A percentile compares a stretch with the other conserved stretches of the same genome.
These are phyloP conservation scores for Suillus americanus DNA, from an alignment of 768 basidiomycete genomes.

Conservation along the genomic window DNA sequence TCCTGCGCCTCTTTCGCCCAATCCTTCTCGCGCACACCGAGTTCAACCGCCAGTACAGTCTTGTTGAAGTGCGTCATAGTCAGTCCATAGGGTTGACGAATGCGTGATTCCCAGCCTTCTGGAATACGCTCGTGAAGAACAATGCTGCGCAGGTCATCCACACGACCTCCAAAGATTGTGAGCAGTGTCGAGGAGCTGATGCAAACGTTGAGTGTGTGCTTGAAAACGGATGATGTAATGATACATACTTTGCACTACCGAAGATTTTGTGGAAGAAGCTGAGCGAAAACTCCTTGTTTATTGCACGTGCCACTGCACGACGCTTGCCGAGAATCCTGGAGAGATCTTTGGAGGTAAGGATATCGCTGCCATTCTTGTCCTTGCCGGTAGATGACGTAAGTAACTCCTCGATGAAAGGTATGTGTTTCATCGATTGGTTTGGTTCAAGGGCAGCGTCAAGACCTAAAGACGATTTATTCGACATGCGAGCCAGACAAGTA, in stretches of 20 bases:
- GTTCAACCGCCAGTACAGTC: conserved; percentile 25
- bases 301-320: conserved; percentile 52
- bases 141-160: conserved; percentile 52
- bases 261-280: conserved; percentile 58
- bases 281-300: conserved; percentile 60
- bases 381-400: conserved; percentile 61
- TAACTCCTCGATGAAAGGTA: conserved; percentile 55
- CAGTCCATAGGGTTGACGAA: conserved; percentile 54
- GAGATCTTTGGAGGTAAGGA: conserved; percentile 60
- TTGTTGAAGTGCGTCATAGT: conserved; percentile 60
- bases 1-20: conserved; percentile 13
- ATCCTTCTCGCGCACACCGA: conserved; percentile 19
- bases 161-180: conserved; percentile 64
- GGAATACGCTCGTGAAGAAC: conserved; percentile 70
- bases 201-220: not conserved
- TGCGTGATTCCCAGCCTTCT: conserved; percentile 67
- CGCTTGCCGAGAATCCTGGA: conserved; percentile 59
- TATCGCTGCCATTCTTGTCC: conserved; percentile 40
- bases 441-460: conserved; percentile 47
- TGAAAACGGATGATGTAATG: not conserved
- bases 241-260: conserved; percentile 64
- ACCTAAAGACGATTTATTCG: conserved; percentile 37
- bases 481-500: not conserved
- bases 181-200: conserved; percentile 65
- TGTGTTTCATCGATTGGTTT: conserved; percentile 53